A percentile compares a stretch with the other conserved stretches of the same genome.
Conservation (phyloP, 1,139 yeast species). For the Trichomonascaceae sp. region DNA sequence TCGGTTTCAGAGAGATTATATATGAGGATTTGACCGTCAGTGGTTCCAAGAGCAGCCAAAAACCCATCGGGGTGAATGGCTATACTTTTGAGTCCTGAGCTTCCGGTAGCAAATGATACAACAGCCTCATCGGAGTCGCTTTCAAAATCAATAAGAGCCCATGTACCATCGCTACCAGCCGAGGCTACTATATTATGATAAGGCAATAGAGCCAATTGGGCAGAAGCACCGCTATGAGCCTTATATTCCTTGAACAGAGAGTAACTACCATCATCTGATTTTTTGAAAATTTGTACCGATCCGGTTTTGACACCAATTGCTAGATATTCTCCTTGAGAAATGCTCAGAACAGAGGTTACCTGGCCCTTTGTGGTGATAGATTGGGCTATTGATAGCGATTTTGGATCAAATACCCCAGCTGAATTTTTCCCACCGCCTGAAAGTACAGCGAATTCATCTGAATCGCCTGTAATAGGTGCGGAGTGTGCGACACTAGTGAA, state of each 20-base stretch:
- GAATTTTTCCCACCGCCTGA: constrained; percentile 27
- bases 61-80: constrained; percentile 63
- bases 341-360: constrained; percentile 3
- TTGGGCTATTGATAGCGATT: neutral
- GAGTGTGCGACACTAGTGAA: constrained; percentile 20
- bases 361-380: constrained; percentile 3
- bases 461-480: constrained; percentile 16
- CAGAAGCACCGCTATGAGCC: constrained; percentile 3
- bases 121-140: constrained; percentile 8
- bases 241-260: neutral
- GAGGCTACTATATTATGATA: constrained; percentile 33
- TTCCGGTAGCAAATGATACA: neutral
- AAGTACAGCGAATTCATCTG: constrained; percentile 13
- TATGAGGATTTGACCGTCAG: constrained; percentile 38
- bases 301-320: constrained; percentile 24
- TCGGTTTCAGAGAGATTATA: constrained; percentile 40
- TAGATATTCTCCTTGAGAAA: constrained; percentile 21
- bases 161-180: constrained; percentile 29
- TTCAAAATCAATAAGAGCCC: constrained; percentile 33
- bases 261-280: constrained; percentile 2
- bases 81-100: constrained; percentile 22
- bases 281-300: constrained; percentile 15
- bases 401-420: constrained; percentile 4
- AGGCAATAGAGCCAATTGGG: constrained; percentile 33
- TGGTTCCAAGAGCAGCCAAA: constrained; percentile 46